Conservation (phyloP, 2,329 filamentous ascomycete genomes). For the Fusarium longipes region DNA sequence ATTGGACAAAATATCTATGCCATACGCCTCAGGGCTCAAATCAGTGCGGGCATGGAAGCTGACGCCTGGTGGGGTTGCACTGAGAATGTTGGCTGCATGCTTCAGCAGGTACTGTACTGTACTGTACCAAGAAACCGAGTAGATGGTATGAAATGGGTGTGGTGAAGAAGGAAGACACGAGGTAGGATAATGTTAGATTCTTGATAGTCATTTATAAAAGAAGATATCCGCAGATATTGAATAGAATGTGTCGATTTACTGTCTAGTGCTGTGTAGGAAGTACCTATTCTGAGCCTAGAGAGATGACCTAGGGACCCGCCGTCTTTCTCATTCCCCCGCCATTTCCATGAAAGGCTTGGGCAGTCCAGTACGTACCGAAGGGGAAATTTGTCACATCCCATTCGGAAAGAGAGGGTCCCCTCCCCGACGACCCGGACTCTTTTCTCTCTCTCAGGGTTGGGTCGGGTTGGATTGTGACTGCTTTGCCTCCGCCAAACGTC, state of each 20-base stretch:
- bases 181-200: background rate
- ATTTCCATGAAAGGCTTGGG: background rate
- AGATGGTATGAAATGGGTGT: background rate
- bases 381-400: conserved; percentile 23
- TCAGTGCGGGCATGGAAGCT: conserved; percentile 18
- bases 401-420: conserved; percentile 22
- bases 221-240: too few relatives aligned
- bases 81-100: background rate
- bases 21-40: conserved; percentile 26
- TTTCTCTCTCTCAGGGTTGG: conserved; percentile 18
- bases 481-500: conserved; percentile 36
- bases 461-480: background rate
- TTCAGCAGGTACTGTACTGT: background rate
- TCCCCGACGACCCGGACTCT: conserved; percentile 45
- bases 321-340: conserved; percentile 34
- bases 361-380: background rate
- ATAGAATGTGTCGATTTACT: background rate
- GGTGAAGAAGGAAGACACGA: background rate
- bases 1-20: conserved; percentile 24
- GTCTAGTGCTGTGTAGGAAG: background rate
- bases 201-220: too few relatives aligned
- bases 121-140: background rate
- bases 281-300: background rate
- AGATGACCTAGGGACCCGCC: too few relatives aligned
- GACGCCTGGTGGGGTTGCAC: background rate